Evolutionary conservation across 805 yeast genomes (phyloP), one percentile per base, ranked within the genome.

Genomic region (Metschnikowia proteae): DNA sequence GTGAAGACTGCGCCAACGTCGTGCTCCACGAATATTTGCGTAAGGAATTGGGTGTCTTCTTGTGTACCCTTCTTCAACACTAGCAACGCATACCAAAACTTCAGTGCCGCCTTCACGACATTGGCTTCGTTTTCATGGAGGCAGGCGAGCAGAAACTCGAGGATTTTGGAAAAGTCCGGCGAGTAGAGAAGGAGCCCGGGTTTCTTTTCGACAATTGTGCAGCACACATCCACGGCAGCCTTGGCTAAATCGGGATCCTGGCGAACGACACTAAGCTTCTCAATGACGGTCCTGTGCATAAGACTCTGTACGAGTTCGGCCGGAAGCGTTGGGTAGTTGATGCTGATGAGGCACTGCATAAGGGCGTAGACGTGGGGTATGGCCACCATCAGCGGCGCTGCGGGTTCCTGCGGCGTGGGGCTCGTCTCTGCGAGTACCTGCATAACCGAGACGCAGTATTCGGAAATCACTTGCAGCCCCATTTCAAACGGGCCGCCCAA

Each of bases 401-500:
- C 43, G 23, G 23, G 13, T 26, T 38, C 31, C 23, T 26, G 40
- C n/a, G 35, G 22, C 4, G 22, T 6, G 35, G 3, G 11, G 36
- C 39, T 25, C 27, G 43, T 38, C 22, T 17, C 43, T 29, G 36
- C 29, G 25, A 40, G 36, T 23, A n/a, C 32, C 11, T 46, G 43
- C 59, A 56, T 56, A 10, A 54, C 37, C 6, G 52, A 37, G 30
- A 48, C 44, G 10, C 41, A 47, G 37, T 46, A 53, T 11, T 45
- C 48, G 26, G 50, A 23, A 3, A 50, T 48, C 10, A 47, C 37
- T 4, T 48, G 47, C 30, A 30, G 39, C 3, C 52, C 55, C 39
- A 86, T 76, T 7, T 78, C 82, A 63, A 86, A 87, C 0, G 94
- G 88, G 0, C 90, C 90, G 17, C 78, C 71, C 4, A 80, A 63